phyloP scores from a whole-genome alignment of 805 yeast species.

The Peterozyma xylosa region DNA sequence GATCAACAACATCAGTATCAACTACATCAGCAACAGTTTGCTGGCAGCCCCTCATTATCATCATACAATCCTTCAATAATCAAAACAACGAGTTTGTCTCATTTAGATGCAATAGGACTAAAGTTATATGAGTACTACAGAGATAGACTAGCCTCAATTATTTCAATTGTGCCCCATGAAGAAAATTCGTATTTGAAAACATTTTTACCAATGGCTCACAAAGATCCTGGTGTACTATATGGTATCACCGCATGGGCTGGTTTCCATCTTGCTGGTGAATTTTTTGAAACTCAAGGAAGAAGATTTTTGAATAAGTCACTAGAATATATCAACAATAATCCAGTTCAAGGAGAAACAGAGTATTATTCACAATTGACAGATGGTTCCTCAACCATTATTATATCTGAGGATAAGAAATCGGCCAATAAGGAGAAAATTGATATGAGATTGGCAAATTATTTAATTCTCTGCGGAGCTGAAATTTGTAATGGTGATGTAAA shows the following conservation, averaged over 20 bases:
- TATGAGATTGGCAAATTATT: conserved; percentile 51
- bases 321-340: conserved; percentile 28
- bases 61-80: conserved; percentile 22
- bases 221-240: conserved; percentile 41
- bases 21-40: no score
- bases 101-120: conserved; percentile 25
- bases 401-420: conserved; percentile 16
- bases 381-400: conserved; percentile 3
- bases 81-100: conserved; percentile 17
- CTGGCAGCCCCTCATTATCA: conserved; percentile 8
- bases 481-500: conserved; percentile 77
- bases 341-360: conserved; percentile 16
- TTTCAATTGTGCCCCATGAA: conserved; percentile 41
- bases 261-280: conserved; percentile 36
- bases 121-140: conserved; percentile 41
- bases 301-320: conserved; percentile 41
- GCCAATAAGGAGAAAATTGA: conserved; percentile 19
- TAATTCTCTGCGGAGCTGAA: conserved; percentile 72
- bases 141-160: conserved; percentile 31
- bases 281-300: conserved; percentile 39
- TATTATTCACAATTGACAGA: conserved; percentile 5
- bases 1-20: conserved; percentile 8
- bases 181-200: conserved; percentile 45
- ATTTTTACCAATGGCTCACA: conserved; percentile 47
- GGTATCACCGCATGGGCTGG: conserved; percentile 51